Evolutionary conservation across 495 filamentous ascomycete genomes (phyloP).

Genomic region (Penicillium roqueforti): DNA sequence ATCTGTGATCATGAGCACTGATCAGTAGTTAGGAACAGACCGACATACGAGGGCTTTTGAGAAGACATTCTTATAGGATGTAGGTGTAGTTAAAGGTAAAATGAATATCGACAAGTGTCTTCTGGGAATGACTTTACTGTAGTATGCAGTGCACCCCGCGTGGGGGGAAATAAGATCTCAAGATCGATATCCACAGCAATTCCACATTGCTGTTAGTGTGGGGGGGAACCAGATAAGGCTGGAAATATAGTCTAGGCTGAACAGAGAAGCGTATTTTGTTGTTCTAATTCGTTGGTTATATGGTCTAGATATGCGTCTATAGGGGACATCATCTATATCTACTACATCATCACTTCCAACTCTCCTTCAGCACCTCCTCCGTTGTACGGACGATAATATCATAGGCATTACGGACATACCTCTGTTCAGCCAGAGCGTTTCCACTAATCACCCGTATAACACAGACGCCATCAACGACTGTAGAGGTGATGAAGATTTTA

Average conservation of each 20-base stretch:
- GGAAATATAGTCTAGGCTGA: neutral
- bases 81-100: neutral
- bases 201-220: neutral
- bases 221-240: neutral
- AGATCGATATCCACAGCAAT: neutral
- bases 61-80: neutral
- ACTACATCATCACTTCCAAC: neutral
- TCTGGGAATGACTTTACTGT: neutral
- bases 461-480: conserved; percentile 69
- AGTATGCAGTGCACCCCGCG: neutral
- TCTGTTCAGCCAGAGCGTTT: conserved; percentile 63
- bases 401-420: conserved; percentile 70
- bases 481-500: conserved; percentile 81
- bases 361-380: conserved; percentile 50
- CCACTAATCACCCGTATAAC: conserved; percentile 78
- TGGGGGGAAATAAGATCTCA: neutral
- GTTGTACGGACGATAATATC: conserved; percentile 67
- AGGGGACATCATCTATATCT: neutral
- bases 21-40: neutral
- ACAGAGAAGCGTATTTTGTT: neutral
- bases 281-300: neutral
- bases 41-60: conserved; percentile 6
- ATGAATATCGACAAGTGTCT: neutral
- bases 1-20: conserved; percentile 2
- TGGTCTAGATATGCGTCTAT: neutral